Base-by-base conservation (phyloP, 805 yeast species). In the Blastobotrys parvus region DNA sequence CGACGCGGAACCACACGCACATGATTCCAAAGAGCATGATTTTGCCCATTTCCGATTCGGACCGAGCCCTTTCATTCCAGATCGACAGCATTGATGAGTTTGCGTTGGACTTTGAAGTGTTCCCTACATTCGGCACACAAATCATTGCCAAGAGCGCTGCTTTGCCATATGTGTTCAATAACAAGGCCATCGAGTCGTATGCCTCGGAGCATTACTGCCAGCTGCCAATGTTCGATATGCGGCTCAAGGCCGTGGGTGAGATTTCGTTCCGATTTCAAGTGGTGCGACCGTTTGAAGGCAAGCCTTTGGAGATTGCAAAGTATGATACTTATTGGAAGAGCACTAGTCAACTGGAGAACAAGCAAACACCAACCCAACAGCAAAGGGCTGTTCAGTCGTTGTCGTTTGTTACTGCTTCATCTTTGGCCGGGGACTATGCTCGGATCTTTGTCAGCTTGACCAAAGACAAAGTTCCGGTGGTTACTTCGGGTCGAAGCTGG, bases 281-380 rank as follows among this genome's bases (percentile, higher is more conserved):
- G 2, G 85, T 90, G 40, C 79, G 80, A 59, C 97, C 98, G n/a
- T 92, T 82, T 58, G 70, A 80, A 4, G 97, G 96, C 4, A 64
- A 61, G 33, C 82, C 94, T 3, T 66, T 90, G 45, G 97, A 89
- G 61, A 82, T 94, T 35, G 80, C 94, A 8, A 86, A 87, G 65
- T 88, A 84, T 59, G 97, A 89, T 57, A 90, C 97, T 0, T 90
- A 90, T 63, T 90, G 98, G 98, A 92, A 89, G 62, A 81, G 95
- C 0, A 84, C 96, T 0, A 74, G 81, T 36, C 76, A 75, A 32
- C 61, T 68, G 35, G 67, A 58, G 39, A 27, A 10, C 18, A 17
- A 23, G 10, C 22, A 11, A 15, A 16, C 38, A 51, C 29, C 29
- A 25, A 7, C 7, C 7, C 57, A 17, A 39, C 49, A 39, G 43